Percentiles rank a stretch among this genome's conserved stretches.
These are phyloP conservation scores for Epichloe bromicola DNA, from an alignment of 2,329 filamentous ascomycete genomes.

Conservation along the genomic window DNA sequence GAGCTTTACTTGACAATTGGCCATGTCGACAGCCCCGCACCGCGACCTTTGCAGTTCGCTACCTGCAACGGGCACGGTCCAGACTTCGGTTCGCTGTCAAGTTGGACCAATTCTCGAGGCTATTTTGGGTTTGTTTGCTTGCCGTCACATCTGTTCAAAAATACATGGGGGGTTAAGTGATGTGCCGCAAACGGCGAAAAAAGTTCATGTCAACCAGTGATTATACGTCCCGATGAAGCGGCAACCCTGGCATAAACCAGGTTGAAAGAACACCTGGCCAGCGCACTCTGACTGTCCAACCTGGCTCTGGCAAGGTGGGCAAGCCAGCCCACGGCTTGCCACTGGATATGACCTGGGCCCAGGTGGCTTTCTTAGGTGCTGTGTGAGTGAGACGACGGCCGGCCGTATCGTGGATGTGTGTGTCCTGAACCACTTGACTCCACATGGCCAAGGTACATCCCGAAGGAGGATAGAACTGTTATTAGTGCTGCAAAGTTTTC, in stretches of 20 bases:
- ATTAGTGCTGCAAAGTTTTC: neutral
- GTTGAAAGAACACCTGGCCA: neutral
- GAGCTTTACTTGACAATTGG: neutral
- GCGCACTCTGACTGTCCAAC: neutral
- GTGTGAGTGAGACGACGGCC: neutral
- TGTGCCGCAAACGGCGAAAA: constrained; percentile 4
- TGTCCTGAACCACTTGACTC: neutral
- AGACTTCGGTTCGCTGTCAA: neutral
- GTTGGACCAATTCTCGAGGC: neutral
- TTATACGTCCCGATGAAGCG: constrained; percentile 5
- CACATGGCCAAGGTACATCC: neutral
- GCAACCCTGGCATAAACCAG: constrained; percentile 3
- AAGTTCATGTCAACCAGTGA: neutral
- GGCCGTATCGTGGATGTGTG: neutral
- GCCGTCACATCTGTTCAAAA: neutral
- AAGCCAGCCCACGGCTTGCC: neutral
- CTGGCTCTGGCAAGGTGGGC: neutral
- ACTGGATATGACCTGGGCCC: neutral
- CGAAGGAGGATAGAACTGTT: neutral
- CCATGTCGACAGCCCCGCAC: neutral
- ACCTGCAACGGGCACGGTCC: neutral
- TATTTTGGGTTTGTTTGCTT: constrained; percentile 4
- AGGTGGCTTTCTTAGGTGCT: neutral
- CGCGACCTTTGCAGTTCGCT: neutral
- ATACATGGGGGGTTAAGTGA: neutral